Conservation (phyloP, 2,329 filamentous ascomycete genomes). For the Sporothrix pseudoabietina region DNA sequence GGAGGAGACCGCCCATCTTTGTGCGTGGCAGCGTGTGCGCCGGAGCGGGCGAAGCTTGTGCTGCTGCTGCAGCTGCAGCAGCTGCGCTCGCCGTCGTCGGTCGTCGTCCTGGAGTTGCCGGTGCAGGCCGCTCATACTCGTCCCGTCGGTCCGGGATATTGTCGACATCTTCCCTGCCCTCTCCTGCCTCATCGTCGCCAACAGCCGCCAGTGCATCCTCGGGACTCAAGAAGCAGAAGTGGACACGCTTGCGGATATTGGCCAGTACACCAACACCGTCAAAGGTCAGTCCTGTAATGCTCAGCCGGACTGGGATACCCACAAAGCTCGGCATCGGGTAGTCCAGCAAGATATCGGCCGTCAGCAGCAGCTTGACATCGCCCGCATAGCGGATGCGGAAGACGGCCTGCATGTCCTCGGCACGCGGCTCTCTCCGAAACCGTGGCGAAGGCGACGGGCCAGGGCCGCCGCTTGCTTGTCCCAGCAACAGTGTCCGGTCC, state of each 20-base stretch:
- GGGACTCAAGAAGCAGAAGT: conserved; percentile 92
- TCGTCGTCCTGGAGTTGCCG: conserved; percentile 24
- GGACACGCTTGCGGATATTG: conserved; percentile 82
- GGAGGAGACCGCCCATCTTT: conserved; percentile 73
- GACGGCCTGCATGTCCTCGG: conserved; percentile 89
- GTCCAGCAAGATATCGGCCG: conserved; percentile 92
- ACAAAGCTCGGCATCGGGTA: conserved; percentile 99
- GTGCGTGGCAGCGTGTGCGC: conserved; percentile 20
- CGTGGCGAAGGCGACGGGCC: conserved; percentile 4
- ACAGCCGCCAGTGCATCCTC: conserved; percentile 83
- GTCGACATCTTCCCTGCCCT: conserved; percentile 35
- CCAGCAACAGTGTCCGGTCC: conserved; percentile 28
- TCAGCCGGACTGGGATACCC: conserved; percentile 88
- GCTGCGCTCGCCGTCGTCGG: conserved; percentile 33
- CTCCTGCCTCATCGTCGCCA: conserved; percentile 48
- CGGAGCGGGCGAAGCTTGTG: conserved; percentile 31
- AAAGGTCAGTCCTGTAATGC: conserved; percentile 92
- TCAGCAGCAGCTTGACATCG: conserved; percentile 83
- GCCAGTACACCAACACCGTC: conserved; percentile 92
- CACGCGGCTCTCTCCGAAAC: conserved; percentile 66
- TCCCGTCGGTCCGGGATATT: not conserved
- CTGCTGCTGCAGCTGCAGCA: conserved; percentile 36
- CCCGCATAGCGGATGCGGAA: conserved; percentile 89
- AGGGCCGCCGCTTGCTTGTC: conserved; percentile 29
- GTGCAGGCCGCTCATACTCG: not conserved